A percentile compares a stretch with the other conserved stretches of the same genome.
Evolutionary conservation across 768 basidiomycete species (phyloP).

Genomic region (Tulasnella sp.): DNA sequence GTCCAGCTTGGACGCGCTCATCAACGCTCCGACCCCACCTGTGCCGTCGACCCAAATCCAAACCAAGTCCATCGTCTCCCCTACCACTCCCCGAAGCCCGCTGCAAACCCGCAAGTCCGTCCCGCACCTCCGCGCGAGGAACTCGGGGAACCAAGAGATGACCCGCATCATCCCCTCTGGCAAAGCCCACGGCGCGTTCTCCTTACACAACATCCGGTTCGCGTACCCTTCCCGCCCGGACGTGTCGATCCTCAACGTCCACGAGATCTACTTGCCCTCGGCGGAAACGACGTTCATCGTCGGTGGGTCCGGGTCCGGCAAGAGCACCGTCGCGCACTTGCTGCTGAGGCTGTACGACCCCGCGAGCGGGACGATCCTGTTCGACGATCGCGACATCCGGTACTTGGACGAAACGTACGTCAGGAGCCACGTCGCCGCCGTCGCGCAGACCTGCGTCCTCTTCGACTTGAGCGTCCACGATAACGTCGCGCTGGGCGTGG

Average conservation of each 20-base stretch:
- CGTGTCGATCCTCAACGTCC: slow-evolving; percentile 43
- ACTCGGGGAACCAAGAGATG: slow-evolving; percentile 11
- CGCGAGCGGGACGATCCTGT: slow-evolving; percentile 45
- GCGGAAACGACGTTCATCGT: slow-evolving; percentile 70
- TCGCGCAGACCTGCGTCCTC: slow-evolving; percentile 69
- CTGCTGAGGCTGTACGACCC: slow-evolving; percentile 65
- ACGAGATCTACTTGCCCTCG: slow-evolving; percentile 58
- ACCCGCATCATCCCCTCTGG: slow-evolving; percentile 47
- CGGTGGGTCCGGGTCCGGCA: slow-evolving; percentile 67
- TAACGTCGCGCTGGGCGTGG: slow-evolving; percentile 71
- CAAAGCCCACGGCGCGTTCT: slow-evolving; percentile 59
- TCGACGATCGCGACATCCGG: slow-evolving; percentile 73
- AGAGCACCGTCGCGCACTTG: slow-evolving; percentile 56
- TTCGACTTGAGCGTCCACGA: slow-evolving; percentile 74
- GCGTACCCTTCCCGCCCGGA: slow-evolving; percentile 63
- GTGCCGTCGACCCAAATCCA: background rate
- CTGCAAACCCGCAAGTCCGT: background rate
- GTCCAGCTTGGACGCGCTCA: slow-evolving; percentile 51
- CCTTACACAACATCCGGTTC: slow-evolving; percentile 48
- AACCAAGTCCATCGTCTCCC: background rate
- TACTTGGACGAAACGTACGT: slow-evolving; percentile 64
- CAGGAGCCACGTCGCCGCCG: slow-evolving; percentile 56
- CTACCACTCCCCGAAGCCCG: background rate
- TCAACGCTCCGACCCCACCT: slow-evolving; percentile 27
- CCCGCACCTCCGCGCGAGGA: background rate